Base-by-base conservation (phyloP, 768 basidiomycete genomes). In the Leccinum imitatum region DNA sequence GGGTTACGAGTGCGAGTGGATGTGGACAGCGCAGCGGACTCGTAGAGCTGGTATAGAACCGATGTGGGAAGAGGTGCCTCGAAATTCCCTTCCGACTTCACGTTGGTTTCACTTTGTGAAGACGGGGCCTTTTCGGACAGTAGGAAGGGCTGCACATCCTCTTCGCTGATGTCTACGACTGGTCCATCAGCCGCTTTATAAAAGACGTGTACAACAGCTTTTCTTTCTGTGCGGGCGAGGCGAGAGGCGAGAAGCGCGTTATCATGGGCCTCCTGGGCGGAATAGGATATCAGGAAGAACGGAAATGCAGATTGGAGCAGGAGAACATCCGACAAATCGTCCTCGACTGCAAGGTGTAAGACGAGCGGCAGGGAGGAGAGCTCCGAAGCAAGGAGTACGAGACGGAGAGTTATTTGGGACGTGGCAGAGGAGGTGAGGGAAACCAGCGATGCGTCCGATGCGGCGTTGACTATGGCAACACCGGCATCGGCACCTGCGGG, bases 131-230 rank as follows among this genome's bases (percentile, higher is more conserved):
- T 79, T 61, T 79, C 77, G 27, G 79, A 78, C 31, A 83, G 75
- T 6, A 93, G 74, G 76, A 91, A 90, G 0, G 82, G 77, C 30
- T 78, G 78, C 8, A 91, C 77, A 41, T 82, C 75, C 27, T 85
- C 85, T 61, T 86, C 86, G 9, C 81, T 65, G 14, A 90, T 75
- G 63, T 87, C 82, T 19, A 79, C 75, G 11, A 83, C 69, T 6
- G 70, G 63, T 27, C 80, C 77, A 21, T 76, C 70, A 2, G 71
- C 71, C 2, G 69, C 74, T 8, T 78, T 69, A 66, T 89, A 86
- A 74, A 94, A 97, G 14, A 83, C 86, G 71, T 98, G 96, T 25
- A 97, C 78, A n/a, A 96, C 91, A 6, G 88, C 87, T 65, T 84
- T 89, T 57, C 79, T 79, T 66, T 90, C 85, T 7, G 80, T 72